These are phyloP conservation scores for Rhizophagus sp. DNA, from an alignment of 192 early-diverging fungal genomes.

Conservation along the genomic window DNA sequence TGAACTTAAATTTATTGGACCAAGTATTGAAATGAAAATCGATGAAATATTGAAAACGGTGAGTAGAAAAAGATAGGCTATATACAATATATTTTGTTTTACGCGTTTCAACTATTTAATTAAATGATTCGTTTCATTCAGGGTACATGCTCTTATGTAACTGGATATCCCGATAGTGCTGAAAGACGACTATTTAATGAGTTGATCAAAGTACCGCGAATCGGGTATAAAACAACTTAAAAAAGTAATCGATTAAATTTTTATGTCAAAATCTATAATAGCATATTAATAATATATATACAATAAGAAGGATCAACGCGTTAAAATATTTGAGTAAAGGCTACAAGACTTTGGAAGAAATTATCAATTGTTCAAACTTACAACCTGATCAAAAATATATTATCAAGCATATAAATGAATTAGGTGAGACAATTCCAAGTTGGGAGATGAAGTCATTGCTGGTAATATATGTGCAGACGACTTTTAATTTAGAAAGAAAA, in stretches of 20 bases:
- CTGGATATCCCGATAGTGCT: not conserved
- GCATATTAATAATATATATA: not conserved
- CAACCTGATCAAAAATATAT: not conserved
- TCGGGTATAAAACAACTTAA: slow-evolving; percentile 15
- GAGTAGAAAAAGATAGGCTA: not conserved
- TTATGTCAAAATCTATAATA: not conserved
- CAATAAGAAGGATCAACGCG: slow-evolving; percentile 16
- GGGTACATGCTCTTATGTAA: slow-evolving; percentile 14
- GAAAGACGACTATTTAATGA: slow-evolving; percentile 21
- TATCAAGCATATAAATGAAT: slow-evolving; percentile 23
- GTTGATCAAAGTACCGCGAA: slow-evolving; percentile 6
- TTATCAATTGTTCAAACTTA: slow-evolving; percentile 11
- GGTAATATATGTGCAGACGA: not conserved
- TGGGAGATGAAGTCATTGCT: not conserved
- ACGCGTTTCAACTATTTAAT: not conserved
- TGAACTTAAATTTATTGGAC: slow-evolving; percentile 16
- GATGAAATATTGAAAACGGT: slow-evolving; percentile 32
- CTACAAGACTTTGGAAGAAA: slow-evolving; percentile 28
- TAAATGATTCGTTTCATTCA: not conserved
- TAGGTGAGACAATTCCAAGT: slow-evolving; percentile 17
- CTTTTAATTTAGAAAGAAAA: not conserved
- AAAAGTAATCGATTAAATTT: not conserved
- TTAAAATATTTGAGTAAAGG: slow-evolving; percentile 27
- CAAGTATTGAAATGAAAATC: slow-evolving; percentile 26
- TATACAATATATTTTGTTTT: no score